Conservation (phyloP, 371 early-diverging fungal genomes). For the Cokeromyces recurvatus region DNA sequence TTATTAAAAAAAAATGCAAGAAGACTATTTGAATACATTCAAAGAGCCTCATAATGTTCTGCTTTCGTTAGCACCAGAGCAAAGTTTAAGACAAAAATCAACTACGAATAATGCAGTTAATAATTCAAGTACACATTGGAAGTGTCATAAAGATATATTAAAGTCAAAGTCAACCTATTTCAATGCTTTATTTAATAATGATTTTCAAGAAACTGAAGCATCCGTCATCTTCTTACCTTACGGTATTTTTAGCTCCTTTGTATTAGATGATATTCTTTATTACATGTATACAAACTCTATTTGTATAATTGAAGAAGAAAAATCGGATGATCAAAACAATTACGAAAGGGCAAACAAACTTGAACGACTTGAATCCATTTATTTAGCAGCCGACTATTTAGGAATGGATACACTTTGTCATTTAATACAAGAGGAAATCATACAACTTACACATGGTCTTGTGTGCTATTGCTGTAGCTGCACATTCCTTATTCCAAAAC, state of each 20-base stretch:
- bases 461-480: constrained; percentile 27
- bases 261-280: constrained; percentile 23
- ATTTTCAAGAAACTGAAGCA: constrained; percentile 37
- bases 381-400: constrained; percentile 32
- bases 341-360: too few species aligned
- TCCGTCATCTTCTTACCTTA: constrained; percentile 28
- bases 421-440: constrained; percentile 9
- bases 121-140: constrained; percentile 15
- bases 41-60: constrained; percentile 21
- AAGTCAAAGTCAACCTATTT: constrained; percentile 33
- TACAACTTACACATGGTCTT: constrained; percentile 17
- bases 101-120: neutral
- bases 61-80: constrained; percentile 18
- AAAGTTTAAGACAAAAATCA: constrained; percentile 1
- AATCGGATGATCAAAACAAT: neutral
- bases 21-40: neutral
- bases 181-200: constrained; percentile 30
- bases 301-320: neutral
- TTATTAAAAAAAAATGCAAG: constrained; percentile 8
- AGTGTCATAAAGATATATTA: constrained; percentile 33
- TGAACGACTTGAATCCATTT: constrained; percentile 16
- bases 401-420: constrained; percentile 26
- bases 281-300: constrained; percentile 30
- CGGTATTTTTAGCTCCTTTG: constrained; percentile 25
- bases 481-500: constrained; percentile 12